These are phyloP conservation scores for Colletotrichum tamarilloi DNA, from an alignment of 2,329 filamentous ascomycete genomes.

Conservation along the genomic window DNA sequence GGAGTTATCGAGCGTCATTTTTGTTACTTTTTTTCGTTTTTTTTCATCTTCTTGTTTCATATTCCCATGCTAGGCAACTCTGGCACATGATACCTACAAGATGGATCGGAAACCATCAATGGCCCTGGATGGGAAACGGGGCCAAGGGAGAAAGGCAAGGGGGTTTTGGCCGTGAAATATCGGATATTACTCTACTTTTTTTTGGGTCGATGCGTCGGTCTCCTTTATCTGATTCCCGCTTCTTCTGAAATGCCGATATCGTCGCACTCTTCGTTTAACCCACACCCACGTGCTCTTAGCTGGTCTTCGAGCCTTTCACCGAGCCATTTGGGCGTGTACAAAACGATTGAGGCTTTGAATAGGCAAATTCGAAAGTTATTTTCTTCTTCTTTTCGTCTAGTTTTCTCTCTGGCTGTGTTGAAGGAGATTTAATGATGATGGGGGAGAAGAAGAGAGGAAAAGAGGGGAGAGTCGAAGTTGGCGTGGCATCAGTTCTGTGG, in stretches of 20 bases:
- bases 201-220: background rate
- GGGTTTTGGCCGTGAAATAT: background rate
- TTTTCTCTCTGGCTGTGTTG: background rate
- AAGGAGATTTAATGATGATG: background rate
- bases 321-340: constrained; percentile 5
- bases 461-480: background rate
- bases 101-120: constrained; percentile 23
- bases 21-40: constrained; percentile 39
- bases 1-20: constrained; percentile 42
- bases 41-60: constrained; percentile 5
- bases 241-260: background rate
- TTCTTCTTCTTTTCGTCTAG: background rate
- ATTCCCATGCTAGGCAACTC: constrained; percentile 15
- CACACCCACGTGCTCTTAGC: constrained; percentile 12
- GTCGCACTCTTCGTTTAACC: background rate
- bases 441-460: background rate
- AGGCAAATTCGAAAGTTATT: background rate
- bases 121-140: constrained; percentile 10
- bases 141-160: background rate
- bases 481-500: constrained; percentile 7
- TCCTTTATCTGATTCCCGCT: background rate
- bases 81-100: constrained; percentile 43
- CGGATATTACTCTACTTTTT: constrained; percentile 10
- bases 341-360: background rate
- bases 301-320: constrained; percentile 22